A percentile compares a stretch with the other conserved stretches of the same genome.
Conservation (phyloP, 768 basidiomycete genomes). For the Gymnopilus junonius region DNA sequence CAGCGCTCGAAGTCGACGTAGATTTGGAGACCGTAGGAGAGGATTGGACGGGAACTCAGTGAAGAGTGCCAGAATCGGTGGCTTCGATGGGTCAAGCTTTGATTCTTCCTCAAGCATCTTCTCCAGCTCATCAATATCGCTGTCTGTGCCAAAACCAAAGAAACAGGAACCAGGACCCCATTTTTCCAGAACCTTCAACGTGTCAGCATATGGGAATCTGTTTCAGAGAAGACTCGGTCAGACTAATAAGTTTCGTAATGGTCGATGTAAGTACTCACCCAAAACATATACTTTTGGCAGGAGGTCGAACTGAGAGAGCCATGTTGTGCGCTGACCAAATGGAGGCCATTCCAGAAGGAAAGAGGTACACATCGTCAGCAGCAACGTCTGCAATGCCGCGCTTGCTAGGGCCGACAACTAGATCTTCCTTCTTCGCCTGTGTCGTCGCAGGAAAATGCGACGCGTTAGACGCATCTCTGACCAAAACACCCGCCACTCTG, state of each 20-base stretch:
- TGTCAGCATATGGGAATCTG: constrained; percentile 96
- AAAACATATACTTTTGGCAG: constrained; percentile 89
- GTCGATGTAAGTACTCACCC: constrained; percentile 59
- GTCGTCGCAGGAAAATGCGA: constrained; percentile 10
- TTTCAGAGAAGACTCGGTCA: not conserved
- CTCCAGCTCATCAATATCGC: constrained; percentile 78
- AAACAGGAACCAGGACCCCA: constrained; percentile 97
- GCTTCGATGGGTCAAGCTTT: constrained; percentile 42
- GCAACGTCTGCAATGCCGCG: constrained; percentile 71
- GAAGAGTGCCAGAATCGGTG: constrained; percentile 80
- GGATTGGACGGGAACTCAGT: constrained; percentile 98
- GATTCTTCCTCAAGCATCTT: constrained; percentile 54
- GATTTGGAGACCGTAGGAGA: constrained; percentile 81
- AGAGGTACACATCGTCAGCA: constrained; percentile 90
- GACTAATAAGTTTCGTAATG: not conserved
- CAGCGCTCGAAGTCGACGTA: constrained; percentile 72
- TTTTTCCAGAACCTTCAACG: constrained; percentile 90
- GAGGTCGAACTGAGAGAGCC: constrained; percentile 51
- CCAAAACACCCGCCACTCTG: constrained; percentile 84
- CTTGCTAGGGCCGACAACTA: constrained; percentile 62
- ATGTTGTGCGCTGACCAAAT: constrained; percentile 92
- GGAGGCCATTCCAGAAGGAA: constrained; percentile 88
- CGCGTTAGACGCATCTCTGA: constrained; percentile 48
- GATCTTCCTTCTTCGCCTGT: constrained; percentile 33
- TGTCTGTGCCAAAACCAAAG: constrained; percentile 77